Base-by-base conservation (phyloP, 2,329 filamentous ascomycete genomes). In the Neoascochyta sp. region DNA sequence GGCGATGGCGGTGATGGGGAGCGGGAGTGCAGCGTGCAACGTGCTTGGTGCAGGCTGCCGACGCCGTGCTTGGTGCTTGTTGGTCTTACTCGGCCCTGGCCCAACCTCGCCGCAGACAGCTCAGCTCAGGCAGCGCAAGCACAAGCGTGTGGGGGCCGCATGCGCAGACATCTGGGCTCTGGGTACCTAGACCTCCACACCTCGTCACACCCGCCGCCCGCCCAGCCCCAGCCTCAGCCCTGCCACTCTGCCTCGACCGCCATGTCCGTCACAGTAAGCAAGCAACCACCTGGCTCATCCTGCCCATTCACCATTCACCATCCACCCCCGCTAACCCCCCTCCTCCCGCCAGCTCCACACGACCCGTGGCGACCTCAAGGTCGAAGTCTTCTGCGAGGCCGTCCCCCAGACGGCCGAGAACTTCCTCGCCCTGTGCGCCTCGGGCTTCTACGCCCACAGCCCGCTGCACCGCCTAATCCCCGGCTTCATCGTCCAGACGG, bases 381-480 rank as follows among this genome's bases (percentile, higher is more conserved):
- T 96, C 52, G 92, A 96, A 65, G 73, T 98, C 47, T 96, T 95
- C 69, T 96, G 90, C 70, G 87, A 95, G 63, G 82, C 85, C 50
- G 87, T 94, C 17, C 92, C 92, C 41, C 89, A 90, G 63, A 95
- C 92, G 0, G 83, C 88, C 42, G 86, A 95, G 68, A 93, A 93
- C 69, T 93, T 93, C 66, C 80, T 93, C 47, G 86, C 86, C 30
- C 80, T 92, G 42, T 88, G 84, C 70, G 86, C 84, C 27, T 87
- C 83, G 7, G 73, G 72, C 53, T 87, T 84, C 69, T 92, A 88
- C 68, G 70, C 85, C 57, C 64, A 65, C 52, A 86, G 83, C 14
- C 81, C 81, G 40, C 83, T 92, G 64, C 86, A 92, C 70, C 81
- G 86, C 29, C 71, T 86, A 41, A 89, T 92, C 36, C 81, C 85